phyloP scores from a whole-genome alignment of 2,329 filamentous ascomycete species.

The Celoporthe dispersa region DNA sequence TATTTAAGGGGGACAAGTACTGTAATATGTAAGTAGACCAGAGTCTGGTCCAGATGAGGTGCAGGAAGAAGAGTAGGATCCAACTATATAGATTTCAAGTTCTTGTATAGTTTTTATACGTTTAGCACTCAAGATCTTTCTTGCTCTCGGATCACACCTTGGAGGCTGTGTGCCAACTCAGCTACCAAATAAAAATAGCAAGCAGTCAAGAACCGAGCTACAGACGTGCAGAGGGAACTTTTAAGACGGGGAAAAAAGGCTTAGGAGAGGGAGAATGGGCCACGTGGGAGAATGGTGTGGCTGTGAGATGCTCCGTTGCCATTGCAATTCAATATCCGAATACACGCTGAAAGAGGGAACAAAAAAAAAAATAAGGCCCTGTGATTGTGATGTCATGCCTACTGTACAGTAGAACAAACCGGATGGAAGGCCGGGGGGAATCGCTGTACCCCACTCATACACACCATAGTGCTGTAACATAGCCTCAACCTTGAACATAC shows the following conservation, averaged over 20 bases:
- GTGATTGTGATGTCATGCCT: conserved; percentile 10
- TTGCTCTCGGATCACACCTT: background rate
- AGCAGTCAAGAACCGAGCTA: background rate
- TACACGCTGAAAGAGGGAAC: background rate
- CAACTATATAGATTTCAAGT: background rate
- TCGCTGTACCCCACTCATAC: background rate
- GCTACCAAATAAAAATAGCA: background rate
- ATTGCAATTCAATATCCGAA: background rate
- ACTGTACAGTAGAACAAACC: background rate
- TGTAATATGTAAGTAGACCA: background rate
- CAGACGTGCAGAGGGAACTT: background rate
- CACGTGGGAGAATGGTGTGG: background rate
- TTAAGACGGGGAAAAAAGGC: background rate
- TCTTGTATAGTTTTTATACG: background rate
- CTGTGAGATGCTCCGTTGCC: background rate
- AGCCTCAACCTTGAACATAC: background rate
- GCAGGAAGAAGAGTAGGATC: background rate
- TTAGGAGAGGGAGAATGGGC: too few species aligned
- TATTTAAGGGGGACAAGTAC: background rate
- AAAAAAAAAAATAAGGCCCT: background rate
- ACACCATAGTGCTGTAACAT: background rate
- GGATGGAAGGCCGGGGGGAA: background rate
- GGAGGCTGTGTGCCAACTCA: background rate
- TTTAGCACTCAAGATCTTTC: background rate
- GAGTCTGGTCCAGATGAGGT: background rate